These are phyloP conservation scores for Geranium brycei DNA, from an alignment of 345 rosid species.

Conservation along the genomic window DNA sequence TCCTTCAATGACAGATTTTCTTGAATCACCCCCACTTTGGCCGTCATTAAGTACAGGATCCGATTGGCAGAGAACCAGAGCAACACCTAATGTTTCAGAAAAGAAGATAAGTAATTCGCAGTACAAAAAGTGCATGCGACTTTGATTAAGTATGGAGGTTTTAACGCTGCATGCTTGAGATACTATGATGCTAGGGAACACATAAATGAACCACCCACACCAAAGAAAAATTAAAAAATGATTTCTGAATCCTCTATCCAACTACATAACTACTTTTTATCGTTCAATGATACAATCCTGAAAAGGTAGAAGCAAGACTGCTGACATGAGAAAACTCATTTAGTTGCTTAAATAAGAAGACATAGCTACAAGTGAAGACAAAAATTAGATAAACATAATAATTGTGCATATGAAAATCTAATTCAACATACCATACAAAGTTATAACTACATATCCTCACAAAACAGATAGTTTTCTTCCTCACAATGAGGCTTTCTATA, in stretches of 20 bases:
- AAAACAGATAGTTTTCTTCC: no score
- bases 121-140: background rate
- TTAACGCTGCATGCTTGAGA: background rate
- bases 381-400: no score
- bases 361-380: no score
- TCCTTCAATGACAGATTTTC: conserved; percentile 69
- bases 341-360: no score
- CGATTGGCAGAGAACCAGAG: conserved; percentile 81
- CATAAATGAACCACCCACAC: background rate
- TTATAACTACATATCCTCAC: no score
- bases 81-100: conserved; percentile 47
- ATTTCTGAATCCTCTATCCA: background rate
- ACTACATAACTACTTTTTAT: background rate
- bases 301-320: no score
- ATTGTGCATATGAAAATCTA: no score
- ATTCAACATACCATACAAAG: no score
- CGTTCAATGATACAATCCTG: background rate
- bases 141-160: background rate
- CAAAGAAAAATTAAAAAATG: background rate
- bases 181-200: background rate
- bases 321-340: no score
- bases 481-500: no score
- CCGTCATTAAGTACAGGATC: conserved; percentile 89
- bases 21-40: conserved; percentile 62
- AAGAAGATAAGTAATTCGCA: no score